These are phyloP conservation scores for Fusarium algeriense DNA, from an alignment of 2,329 filamentous ascomycete species.

Conservation along the genomic window DNA sequence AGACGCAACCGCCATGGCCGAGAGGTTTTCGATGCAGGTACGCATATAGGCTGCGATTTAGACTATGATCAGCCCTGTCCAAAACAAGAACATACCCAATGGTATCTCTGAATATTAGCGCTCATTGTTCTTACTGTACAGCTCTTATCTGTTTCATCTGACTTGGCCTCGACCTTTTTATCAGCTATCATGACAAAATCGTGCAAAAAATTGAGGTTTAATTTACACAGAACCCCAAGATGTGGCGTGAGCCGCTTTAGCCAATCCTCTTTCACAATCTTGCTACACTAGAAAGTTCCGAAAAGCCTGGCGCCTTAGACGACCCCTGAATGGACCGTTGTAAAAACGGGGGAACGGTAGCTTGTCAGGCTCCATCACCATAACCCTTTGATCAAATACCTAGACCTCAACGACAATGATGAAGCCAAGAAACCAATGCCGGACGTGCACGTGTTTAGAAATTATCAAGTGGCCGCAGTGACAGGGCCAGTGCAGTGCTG, in stretches of 20 bases:
- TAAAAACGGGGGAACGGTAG: constrained; percentile 10
- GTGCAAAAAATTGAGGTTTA: not conserved
- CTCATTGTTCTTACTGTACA: not conserved
- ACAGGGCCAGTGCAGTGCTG: not conserved
- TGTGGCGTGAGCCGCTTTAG: constrained; percentile 28
- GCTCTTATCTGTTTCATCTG: constrained; percentile 23
- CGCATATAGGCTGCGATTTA: constrained; percentile 1
- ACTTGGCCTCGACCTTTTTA: not conserved
- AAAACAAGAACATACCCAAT: constrained; percentile 4
- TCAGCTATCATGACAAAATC: not conserved
- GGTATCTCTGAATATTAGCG: not conserved
- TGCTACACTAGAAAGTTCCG: constrained; percentile 28
- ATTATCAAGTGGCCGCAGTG: constrained; percentile 5
- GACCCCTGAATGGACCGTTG: constrained; percentile 28
- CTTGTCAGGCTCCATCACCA: constrained; percentile 23
- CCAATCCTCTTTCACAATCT: constrained; percentile 42
- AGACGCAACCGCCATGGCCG: constrained; percentile 24
- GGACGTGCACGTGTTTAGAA: constrained; percentile 21
- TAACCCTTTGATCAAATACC: constrained; percentile 30
- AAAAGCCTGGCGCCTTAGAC: constrained; percentile 26
- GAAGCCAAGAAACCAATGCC: constrained; percentile 10
- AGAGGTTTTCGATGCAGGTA: constrained; percentile 33
- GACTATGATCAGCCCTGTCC: not conserved
- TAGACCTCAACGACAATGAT: not conserved
- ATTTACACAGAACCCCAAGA: constrained; percentile 5